Conservation (phyloP, 2,329 filamentous ascomycete species). For the Shiraia bambusicola region DNA sequence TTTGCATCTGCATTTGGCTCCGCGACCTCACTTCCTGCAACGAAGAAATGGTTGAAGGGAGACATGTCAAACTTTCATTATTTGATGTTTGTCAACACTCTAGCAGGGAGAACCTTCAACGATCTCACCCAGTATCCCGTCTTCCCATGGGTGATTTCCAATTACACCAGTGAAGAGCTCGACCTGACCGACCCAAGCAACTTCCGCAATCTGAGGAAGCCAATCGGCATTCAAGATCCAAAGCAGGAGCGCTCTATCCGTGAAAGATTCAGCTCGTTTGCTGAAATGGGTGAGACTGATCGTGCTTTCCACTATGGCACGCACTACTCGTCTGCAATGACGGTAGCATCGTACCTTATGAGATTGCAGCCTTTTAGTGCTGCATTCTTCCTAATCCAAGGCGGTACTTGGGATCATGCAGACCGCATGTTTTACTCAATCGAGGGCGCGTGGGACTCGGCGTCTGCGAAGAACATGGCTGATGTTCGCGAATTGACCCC, state of each 20-base stretch:
- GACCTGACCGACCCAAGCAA: conserved; percentile 80
- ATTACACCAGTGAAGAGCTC: conserved; percentile 92
- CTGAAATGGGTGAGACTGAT: conserved; percentile 78
- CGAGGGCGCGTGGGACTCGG: conserved; percentile 85
- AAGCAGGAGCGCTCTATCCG: conserved; percentile 76
- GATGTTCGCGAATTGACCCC: conserved; percentile 94
- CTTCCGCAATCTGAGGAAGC: conserved; percentile 90
- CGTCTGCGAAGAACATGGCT: conserved; percentile 84
- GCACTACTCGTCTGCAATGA: conserved; percentile 99
- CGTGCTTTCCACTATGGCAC: conserved; percentile 96
- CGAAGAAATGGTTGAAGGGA: conserved; percentile 85
- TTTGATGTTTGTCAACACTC: conserved; percentile 96
- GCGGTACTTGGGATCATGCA: conserved; percentile 94
- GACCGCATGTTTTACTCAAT: conserved; percentile 95
- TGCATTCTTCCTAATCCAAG: conserved; percentile 89
- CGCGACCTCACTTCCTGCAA: conserved; percentile 77
- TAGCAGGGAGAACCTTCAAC: conserved; percentile 96
- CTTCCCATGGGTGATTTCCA: conserved; percentile 94
- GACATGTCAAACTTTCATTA: conserved; percentile 99
- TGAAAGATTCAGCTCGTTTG: conserved; percentile 82
- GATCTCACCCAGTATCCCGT: conserved; percentile 97
- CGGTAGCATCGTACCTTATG: conserved; percentile 94
- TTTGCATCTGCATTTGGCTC: conserved; percentile 92
- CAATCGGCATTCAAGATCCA: conserved; percentile 88
- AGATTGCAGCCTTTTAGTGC: conserved; percentile 94